phyloP scores from a whole-genome alignment of 139 green algal genomes.

The Parachlorella kessleri region DNA sequence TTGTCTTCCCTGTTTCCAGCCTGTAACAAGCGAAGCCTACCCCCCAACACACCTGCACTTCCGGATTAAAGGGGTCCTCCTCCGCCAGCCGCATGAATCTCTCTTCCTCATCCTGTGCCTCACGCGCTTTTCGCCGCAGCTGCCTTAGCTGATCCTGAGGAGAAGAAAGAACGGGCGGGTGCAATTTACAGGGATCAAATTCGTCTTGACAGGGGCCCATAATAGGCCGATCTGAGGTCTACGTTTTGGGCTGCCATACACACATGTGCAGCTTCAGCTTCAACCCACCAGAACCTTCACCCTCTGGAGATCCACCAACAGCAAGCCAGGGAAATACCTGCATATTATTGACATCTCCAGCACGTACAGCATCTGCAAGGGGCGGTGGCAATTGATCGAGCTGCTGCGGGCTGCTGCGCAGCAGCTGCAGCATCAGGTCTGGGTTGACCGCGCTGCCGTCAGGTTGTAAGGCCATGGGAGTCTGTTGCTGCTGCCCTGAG shows the following conservation, averaged over 20 bases:
- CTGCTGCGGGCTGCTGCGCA: constrained; percentile 10
- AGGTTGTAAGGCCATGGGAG: constrained; percentile 21
- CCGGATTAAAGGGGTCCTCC: constrained; percentile 88
- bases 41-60: constrained; percentile 71
- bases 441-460: constrained; percentile 41
- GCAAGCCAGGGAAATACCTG: constrained; percentile 6
- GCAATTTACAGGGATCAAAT: neutral
- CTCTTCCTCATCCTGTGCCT: constrained; percentile 33
- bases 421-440: constrained; percentile 21
- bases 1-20: no score
- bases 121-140: constrained; percentile 33
- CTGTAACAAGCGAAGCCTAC: no score
- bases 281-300: neutral
- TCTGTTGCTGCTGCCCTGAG: constrained; percentile 7
- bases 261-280: neutral
- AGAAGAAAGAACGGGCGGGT: constrained; percentile 12
- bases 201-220: neutral
- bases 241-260: no score
- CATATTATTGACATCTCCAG: constrained; percentile 8
- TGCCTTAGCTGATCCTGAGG: neutral
- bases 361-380: constrained; percentile 15
- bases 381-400: constrained; percentile 12
- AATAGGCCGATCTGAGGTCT: neutral
- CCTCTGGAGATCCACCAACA: neutral
- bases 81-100: constrained; percentile 54